Conservation (phyloP, 768 basidiomycete species). For the Lactifluus rugatus region DNA sequence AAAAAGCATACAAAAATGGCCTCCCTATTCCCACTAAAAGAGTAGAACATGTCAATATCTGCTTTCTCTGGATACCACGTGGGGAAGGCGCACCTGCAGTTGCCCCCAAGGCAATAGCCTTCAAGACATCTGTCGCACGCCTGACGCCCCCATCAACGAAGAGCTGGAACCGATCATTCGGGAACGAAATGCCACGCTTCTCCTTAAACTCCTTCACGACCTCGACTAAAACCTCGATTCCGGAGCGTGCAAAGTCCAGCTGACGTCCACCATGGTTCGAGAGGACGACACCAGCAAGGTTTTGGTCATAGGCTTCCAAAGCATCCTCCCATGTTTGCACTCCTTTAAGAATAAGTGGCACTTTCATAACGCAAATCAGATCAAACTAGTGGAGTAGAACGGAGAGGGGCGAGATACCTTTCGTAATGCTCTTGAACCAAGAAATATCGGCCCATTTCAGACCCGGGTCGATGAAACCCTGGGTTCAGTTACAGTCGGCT, state of each 20-base stretch:
- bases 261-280: constrained; percentile 53
- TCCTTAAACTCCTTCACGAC: constrained; percentile 64
- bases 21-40: constrained; percentile 67
- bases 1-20: constrained; percentile 84
- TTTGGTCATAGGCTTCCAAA: constrained; percentile 39
- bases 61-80: neutral
- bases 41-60: neutral
- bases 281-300: constrained; percentile 41
- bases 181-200: constrained; percentile 58
- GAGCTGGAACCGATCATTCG: constrained; percentile 73
- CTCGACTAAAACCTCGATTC: constrained; percentile 42
- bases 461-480: constrained; percentile 93
- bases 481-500: neutral
- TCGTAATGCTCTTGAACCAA: constrained; percentile 53
- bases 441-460: constrained; percentile 77
- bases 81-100: constrained; percentile 49
- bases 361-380: constrained; percentile 18
- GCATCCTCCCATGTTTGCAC: constrained; percentile 58
- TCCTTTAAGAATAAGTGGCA: constrained; percentile 58
- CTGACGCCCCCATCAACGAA: constrained; percentile 94
- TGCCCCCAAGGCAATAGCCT: constrained; percentile 83
- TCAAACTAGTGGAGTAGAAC: neutral
- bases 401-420: constrained; percentile 27
- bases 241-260: constrained; percentile 39
- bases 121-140: constrained; percentile 81